Evolutionary conservation across 164 flowering plant species (phyloP).

Genomic region (Tetrastigma voinierianum): DNA sequence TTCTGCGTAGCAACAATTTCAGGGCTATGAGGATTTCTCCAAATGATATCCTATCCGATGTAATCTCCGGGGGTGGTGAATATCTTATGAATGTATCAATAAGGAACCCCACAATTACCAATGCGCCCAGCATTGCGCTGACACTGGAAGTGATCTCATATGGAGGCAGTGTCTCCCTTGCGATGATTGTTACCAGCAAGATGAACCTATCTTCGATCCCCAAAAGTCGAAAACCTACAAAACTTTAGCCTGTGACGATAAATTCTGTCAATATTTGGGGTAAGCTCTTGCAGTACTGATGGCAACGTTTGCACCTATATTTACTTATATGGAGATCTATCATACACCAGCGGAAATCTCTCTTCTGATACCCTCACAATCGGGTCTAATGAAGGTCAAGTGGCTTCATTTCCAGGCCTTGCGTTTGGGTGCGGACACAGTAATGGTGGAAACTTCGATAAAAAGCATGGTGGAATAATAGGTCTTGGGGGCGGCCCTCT

Average conservation of each 20-base stretch:
- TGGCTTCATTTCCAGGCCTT: conserved; percentile 3
- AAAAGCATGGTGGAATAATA: conserved; percentile 17
- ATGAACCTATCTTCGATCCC: conserved; percentile 31
- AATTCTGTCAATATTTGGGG: too few species aligned
- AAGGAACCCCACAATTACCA: conserved; percentile 27
- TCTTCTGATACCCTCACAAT: conserved; percentile 27
- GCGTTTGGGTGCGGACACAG: conserved; percentile 29
- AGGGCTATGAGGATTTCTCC: too few species aligned
- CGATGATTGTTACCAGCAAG: conserved; percentile 25
- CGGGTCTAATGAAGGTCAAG: conserved; percentile 12
- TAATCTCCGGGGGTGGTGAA: too few species aligned
- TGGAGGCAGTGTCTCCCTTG: conserved; percentile 52
- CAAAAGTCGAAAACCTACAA: conserved; percentile 9
- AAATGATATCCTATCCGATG: too few species aligned
- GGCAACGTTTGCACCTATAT: conserved; percentile 6
- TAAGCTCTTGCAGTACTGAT: background rate
- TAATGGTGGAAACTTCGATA: conserved; percentile 22
- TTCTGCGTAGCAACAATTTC: too few species aligned
- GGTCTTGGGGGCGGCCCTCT: conserved; percentile 31
- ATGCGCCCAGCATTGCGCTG: conserved; percentile 32
- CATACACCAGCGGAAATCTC: conserved; percentile 25
- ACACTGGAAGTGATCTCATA: conserved; percentile 42
- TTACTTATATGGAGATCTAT: conserved; percentile 28
- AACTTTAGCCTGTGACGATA: too few species aligned
- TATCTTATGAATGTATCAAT: too few species aligned